These are phyloP conservation scores for Solanum microdontum DNA, from an alignment of 257 asterid genomes.

Conservation along the genomic window DNA sequence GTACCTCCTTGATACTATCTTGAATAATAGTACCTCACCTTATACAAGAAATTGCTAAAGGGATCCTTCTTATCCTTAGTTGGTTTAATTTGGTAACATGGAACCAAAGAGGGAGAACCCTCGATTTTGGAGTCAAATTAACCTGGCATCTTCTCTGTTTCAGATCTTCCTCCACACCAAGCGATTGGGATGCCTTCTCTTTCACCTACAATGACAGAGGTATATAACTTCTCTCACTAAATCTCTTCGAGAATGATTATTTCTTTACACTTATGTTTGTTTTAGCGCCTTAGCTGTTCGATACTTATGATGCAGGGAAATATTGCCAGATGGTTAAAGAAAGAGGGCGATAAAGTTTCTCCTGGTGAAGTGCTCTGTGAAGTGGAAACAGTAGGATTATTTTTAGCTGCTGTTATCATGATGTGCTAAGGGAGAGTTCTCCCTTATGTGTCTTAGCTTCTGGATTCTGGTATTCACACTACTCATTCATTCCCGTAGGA, in stretches of 20 bases:
- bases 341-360: constrained; percentile 91
- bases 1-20: background rate
- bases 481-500: constrained; percentile 34
- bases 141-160: constrained; percentile 9
- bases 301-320: constrained; percentile 56
- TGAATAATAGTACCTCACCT: background rate
- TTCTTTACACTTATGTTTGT: background rate
- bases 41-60: background rate
- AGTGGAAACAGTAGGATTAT: constrained; percentile 86
- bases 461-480: background rate
- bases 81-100: background rate
- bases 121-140: background rate
- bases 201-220: constrained; percentile 99
- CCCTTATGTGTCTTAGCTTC: background rate
- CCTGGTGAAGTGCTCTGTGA: constrained; percentile 99
- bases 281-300: background rate
- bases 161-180: constrained; percentile 94
- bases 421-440: constrained; percentile 6
- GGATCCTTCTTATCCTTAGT: background rate
- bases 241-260: background rate
- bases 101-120: constrained; percentile 4
- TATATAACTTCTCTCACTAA: constrained; percentile 1
- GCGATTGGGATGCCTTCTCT: constrained; percentile 99
- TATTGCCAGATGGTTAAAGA: constrained; percentile 96
- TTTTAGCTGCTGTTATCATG: background rate